Evolutionary conservation across 2,329 filamentous ascomycete species (phyloP).

Genomic region (Paraphaeosphaeria minitans): DNA sequence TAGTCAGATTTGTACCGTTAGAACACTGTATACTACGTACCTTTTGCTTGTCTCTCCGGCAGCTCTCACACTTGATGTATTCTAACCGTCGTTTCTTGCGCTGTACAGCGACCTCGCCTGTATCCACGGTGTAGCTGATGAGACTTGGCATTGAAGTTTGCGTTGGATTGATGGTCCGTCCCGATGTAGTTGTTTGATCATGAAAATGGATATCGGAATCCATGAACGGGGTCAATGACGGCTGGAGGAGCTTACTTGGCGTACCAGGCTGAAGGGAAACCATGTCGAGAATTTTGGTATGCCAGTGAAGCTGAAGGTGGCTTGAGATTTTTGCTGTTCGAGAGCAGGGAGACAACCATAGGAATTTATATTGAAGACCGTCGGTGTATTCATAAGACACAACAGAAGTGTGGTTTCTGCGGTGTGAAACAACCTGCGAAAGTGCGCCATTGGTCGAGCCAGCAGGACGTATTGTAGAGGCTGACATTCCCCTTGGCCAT

Average conservation of each 20-base stretch:
- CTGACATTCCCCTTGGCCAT: background rate
- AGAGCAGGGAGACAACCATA: background rate
- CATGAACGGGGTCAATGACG: background rate
- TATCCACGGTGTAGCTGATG: background rate
- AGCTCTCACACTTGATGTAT: conserved; percentile 8
- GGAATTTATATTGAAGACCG: background rate
- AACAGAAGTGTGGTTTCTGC: background rate
- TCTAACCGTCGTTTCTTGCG: conserved; percentile 5
- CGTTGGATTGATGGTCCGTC: background rate
- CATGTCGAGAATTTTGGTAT: background rate
- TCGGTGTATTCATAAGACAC: background rate
- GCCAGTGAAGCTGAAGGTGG: background rate
- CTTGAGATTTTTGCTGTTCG: background rate
- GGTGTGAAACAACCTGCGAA: background rate
- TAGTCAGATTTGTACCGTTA: background rate
- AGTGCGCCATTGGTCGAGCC: conserved; percentile 9
- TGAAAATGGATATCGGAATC: background rate
- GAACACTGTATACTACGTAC: background rate
- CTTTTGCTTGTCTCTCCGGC: conserved; percentile 11
- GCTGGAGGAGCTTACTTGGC: background rate
- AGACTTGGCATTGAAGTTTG: background rate
- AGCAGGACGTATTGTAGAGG: background rate
- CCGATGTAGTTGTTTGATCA: background rate
- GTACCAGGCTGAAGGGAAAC: background rate
- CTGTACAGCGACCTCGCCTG: background rate